Evolutionary conservation across 495 filamentous ascomycete genomes (phyloP), one percentile per base, ranked within the genome.

Genomic region (Rhizodiscina lignyota): DNA sequence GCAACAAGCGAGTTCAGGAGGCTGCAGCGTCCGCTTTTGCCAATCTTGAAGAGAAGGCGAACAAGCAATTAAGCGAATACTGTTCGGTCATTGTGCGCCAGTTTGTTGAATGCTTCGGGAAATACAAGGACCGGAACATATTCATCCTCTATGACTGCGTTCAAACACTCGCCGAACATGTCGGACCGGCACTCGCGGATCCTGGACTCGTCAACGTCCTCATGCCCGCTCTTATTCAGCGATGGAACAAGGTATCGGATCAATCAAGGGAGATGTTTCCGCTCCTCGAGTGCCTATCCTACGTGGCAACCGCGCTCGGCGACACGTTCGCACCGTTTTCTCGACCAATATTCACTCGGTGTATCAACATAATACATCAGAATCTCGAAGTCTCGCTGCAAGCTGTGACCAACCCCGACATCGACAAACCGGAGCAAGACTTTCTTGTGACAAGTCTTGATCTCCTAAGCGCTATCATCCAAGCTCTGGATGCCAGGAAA

Each of bases 61-160:
- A 82, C 20, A 72, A 72, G 35, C 62, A 73, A 41, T 54, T 99
- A 39, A 73, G 74, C 35, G 79, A 79, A 4, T 96, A 91, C 59
- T 87, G 82, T 51, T 67, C 77, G 32, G 81, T 83, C 20, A 99
- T 99, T 44, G 72, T 96, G 33, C 74, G 71, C 28, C 91, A 96
- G 53, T 96, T 85, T 48, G 87, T 93, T 27, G 60, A 68, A 39
- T 96, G 91, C 54, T 96, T 99, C 60, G 66, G 58, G 18, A 82
- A 77, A 54, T 99, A 96, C 70, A 94, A 99, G 64, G 87, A 96
- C 53, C 74, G 83, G 34, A 99, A 99, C 62, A 94, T 94, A 74
- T 94, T 87, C 61, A 84, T 96, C 38, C 73, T 99, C 23, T 99
- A 99, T 58, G 91, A 96, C 60, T 99, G 89, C 58, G 81, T 99